Conservation (phyloP, 306 rosid genomes). For the Vigna radiata region DNA sequence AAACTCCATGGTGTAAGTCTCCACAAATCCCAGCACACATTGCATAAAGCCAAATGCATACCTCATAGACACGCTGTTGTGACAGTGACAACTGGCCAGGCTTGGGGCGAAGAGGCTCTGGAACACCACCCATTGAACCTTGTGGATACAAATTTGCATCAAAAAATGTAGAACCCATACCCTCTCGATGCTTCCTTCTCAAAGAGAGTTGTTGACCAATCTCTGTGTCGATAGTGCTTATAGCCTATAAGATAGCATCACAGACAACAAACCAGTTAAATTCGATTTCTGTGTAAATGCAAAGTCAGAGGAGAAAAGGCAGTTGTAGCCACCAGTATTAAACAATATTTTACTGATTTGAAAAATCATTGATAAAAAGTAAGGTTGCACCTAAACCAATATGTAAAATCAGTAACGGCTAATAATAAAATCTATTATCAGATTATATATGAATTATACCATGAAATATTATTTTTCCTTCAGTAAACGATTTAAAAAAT, state of each 20-base stretch:
- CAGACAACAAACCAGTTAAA: constrained; percentile 24
- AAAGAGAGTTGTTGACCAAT: constrained; percentile 81
- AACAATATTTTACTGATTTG: neutral
- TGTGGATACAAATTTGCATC: constrained; percentile 80
- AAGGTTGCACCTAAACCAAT: neutral
- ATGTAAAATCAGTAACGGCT: neutral
- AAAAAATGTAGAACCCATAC: constrained; percentile 79
- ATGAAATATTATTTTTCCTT: neutral
- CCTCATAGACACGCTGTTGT: constrained; percentile 98
- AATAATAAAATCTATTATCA: neutral
- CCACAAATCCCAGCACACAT: neutral
- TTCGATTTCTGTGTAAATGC: neutral
- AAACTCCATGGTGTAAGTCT: constrained; percentile 26
- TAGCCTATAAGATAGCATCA: constrained; percentile 61
- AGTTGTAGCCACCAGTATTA: neutral
- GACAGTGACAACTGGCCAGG: constrained; percentile 91
- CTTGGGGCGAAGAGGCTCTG: constrained; percentile 95
- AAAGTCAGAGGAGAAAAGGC: neutral
- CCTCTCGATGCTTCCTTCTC: constrained; percentile 93
- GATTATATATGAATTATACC: neutral
- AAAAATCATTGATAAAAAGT: neutral
- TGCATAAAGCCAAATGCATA: constrained; percentile 39
- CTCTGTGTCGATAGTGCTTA: constrained; percentile 85
- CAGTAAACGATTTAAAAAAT: neutral
- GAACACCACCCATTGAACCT: constrained; percentile 90